Conservation (phyloP, 139 green algal species). For the Astrephomene gubernaculifera region DNA sequence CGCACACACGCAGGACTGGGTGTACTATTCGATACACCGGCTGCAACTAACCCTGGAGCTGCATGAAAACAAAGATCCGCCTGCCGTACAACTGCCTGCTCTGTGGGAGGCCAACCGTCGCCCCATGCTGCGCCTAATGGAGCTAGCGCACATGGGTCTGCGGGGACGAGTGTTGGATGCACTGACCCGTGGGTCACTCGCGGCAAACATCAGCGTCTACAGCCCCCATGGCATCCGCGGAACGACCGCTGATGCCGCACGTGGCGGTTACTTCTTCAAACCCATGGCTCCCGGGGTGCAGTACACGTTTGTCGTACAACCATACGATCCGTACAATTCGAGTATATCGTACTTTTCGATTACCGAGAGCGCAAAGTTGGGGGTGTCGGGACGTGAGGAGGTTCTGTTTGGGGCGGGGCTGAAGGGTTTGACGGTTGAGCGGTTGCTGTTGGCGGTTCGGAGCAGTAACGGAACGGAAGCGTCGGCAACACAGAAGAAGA, state of each 20-base stretch:
- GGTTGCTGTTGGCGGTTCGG: conserved; percentile 17
- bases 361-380: not conserved
- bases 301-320: conserved; percentile 29
- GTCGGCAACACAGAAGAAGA: no score
- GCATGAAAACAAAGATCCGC: conserved; percentile 35
- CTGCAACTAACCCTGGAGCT: conserved; percentile 51
- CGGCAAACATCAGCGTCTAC: conserved; percentile 8
- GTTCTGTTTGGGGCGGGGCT: not conserved
- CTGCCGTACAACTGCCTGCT: not conserved
- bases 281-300: conserved; percentile 21
- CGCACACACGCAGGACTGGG: conserved; percentile 46
- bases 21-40: conserved; percentile 14
- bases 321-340: conserved; percentile 4
- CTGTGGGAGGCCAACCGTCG: conserved; percentile 12
- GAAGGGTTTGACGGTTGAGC: not conserved
- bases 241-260: not conserved
- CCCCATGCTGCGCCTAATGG: conserved; percentile 27
- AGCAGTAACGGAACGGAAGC: no score
- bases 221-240: not conserved
- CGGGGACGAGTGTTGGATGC: not conserved
- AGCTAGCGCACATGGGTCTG: conserved; percentile 39
- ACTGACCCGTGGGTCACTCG: not conserved
- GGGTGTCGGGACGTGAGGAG: not conserved
- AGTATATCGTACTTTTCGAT: conserved; percentile 18
- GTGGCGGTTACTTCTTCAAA: conserved; percentile 36